Percentiles rank a stretch among this genome's conserved stretches.
These are phyloP conservation scores for Clavaria fumosa DNA, from an alignment of 768 basidiomycete genomes.

Conservation along the genomic window DNA sequence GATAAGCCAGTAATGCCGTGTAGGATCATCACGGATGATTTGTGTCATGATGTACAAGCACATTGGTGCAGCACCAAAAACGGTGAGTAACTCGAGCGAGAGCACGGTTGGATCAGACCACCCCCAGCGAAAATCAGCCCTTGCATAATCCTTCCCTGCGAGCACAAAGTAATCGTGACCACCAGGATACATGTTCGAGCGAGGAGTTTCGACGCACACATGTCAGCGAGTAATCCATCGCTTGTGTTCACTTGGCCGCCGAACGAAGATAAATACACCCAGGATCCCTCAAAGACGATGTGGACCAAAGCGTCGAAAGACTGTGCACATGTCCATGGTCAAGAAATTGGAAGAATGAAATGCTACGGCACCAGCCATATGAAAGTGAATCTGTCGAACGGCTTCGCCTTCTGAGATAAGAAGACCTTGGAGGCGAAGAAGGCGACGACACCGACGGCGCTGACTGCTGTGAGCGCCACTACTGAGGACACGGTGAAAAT, in stretches of 20 bases:
- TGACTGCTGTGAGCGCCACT: slow-evolving; percentile 47
- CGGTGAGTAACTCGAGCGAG: slow-evolving; percentile 71
- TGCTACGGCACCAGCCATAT: slow-evolving; percentile 52
- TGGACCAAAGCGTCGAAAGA: slow-evolving; percentile 73
- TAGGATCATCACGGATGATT: slow-evolving; percentile 46
- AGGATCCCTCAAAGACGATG: slow-evolving; percentile 66
- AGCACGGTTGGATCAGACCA: slow-evolving; percentile 64
- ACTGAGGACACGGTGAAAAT: slow-evolving; percentile 48
- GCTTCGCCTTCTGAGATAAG: slow-evolving; percentile 45
- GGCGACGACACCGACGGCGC: slow-evolving; percentile 33
- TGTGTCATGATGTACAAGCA: slow-evolving; percentile 59
- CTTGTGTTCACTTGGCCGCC: slow-evolving; percentile 59
- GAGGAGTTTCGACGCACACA: slow-evolving; percentile 36
- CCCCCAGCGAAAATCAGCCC: slow-evolving; percentile 75
- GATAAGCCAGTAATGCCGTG: slow-evolving; percentile 66
- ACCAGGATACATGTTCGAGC: slow-evolving; percentile 1
- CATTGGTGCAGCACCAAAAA: slow-evolving; percentile 60
- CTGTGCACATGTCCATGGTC: slow-evolving; percentile 20
- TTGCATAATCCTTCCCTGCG: slow-evolving; percentile 68
- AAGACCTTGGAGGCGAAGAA: slow-evolving; percentile 36
- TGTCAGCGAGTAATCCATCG: slow-evolving; percentile 49
- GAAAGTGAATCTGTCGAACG: slow-evolving; percentile 55
- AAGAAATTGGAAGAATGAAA: slow-evolving; percentile 1
- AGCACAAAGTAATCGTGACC: background rate
- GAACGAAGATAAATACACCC: slow-evolving; percentile 63